Percentiles rank a stretch among this genome's conserved stretches.
Conservation (phyloP, 768 basidiomycete species). For the Russula lepida region DNA sequence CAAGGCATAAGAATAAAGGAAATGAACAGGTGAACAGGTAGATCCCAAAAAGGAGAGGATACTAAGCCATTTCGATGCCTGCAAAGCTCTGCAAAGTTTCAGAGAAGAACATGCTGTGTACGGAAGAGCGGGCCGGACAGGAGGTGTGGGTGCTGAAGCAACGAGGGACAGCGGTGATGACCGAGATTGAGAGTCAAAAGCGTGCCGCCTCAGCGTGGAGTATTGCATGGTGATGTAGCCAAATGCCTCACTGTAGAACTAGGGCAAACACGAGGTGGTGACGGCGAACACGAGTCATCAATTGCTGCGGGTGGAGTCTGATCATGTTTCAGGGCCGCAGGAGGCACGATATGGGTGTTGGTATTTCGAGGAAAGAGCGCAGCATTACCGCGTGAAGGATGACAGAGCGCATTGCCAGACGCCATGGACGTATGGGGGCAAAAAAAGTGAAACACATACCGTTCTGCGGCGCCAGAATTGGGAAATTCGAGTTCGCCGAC, state of each 20-base stretch:
- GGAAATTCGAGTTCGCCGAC: slow-evolving; percentile 71
- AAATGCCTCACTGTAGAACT: background rate
- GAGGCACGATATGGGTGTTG: background rate
- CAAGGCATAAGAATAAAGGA: too few relatives aligned
- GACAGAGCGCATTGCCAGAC: background rate
- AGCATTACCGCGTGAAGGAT: background rate
- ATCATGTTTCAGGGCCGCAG: background rate
- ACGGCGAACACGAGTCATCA: background rate
- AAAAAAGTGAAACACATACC: slow-evolving; percentile 34
- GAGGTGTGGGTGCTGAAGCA: background rate
- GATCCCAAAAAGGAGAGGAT: too few relatives aligned
- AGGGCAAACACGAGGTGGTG: slow-evolving; percentile 1
- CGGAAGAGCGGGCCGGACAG: slow-evolving; percentile 8
- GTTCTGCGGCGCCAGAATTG: slow-evolving; percentile 58
- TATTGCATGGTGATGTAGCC: background rate
- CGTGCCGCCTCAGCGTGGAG: background rate
- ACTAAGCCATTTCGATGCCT: background rate
- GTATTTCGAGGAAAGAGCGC: background rate
- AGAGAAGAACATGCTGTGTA: too few relatives aligned
- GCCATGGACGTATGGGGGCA: slow-evolving; percentile 6
- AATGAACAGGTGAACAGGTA: too few relatives aligned
- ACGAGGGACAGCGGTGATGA: background rate
- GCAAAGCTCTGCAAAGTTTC: too few relatives aligned
- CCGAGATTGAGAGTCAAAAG: background rate
- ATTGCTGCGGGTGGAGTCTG: background rate